phyloP scores from a whole-genome alignment of 2,329 filamentous ascomycete species.

The Diaporthe ilicicola region DNA sequence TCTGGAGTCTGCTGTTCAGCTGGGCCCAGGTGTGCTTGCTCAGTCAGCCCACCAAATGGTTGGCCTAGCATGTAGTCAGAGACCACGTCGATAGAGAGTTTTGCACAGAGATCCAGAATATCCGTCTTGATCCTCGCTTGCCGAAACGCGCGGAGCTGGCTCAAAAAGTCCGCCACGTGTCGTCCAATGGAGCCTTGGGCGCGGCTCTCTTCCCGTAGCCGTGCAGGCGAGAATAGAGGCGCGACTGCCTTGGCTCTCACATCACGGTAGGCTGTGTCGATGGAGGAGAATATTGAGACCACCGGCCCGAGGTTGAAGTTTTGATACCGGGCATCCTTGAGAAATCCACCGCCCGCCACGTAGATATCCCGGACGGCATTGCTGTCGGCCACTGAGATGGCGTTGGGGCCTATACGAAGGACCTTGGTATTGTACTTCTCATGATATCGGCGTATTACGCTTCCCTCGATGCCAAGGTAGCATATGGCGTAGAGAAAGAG shows the following conservation, averaged over 20 bases:
- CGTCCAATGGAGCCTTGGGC: not conserved
- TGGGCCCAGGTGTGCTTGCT: not conserved
- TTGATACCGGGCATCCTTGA: slow-evolving; percentile 58
- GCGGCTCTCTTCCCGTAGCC: not conserved
- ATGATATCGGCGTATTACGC: slow-evolving; percentile 31
- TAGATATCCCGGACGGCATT: slow-evolving; percentile 60
- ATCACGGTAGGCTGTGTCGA: slow-evolving; percentile 50
- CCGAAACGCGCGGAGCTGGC: not conserved
- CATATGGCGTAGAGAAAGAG: slow-evolving; percentile 35
- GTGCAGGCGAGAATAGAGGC: slow-evolving; percentile 55
- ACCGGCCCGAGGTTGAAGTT: slow-evolving; percentile 67
- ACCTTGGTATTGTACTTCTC: slow-evolving; percentile 33
- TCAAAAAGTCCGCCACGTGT: not conserved
- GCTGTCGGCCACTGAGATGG: slow-evolving; percentile 52
- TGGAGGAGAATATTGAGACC: slow-evolving; percentile 60
- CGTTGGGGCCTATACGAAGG: slow-evolving; percentile 48
- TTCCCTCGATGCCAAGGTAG: slow-evolving; percentile 36
- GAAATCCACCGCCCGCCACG: slow-evolving; percentile 59
- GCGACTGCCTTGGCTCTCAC: slow-evolving; percentile 58
- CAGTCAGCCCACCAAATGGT: slow-evolving; percentile 16
- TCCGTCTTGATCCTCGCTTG: not conserved
- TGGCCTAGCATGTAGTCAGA: slow-evolving; percentile 12
- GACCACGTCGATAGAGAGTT: slow-evolving; percentile 23
- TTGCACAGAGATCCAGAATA: slow-evolving; percentile 23
- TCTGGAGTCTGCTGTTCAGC: not conserved